Base-by-base conservation (phyloP, 768 basidiomycete species). In the Boletus rufocinnamomeus region DNA sequence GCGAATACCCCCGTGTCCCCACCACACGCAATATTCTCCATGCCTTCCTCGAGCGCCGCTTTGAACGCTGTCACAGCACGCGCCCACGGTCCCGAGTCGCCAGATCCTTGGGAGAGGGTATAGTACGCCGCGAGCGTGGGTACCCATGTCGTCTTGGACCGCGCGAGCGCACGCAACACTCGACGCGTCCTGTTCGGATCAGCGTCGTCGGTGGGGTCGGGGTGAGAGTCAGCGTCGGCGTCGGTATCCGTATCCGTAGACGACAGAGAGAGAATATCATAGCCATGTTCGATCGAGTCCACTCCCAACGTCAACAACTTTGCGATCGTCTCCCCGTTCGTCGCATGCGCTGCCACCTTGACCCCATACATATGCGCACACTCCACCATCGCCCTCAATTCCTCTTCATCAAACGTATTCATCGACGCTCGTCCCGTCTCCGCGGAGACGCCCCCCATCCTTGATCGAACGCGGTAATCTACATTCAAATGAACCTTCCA, bases 1-100 rank as follows among this genome's bases (percentile, higher is more conserved):
- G 79, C 63, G 67, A 87, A 88, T 2, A 80, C 79, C 10, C 85
- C 86, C 2, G 86, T 88, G 69, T 88, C 84, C 1, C 86, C 84
- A 8, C 86, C 85, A 65, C 82, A 83, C 8, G 84, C 84, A 52
- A 88, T 77, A 53, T 77, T 76, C 11, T 80, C 76, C 61, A 80
- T 72, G 0, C 76, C 77, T 4, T 69, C 63, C 44, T 71, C 70
- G 7, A 87, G 64, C 14, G 80, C 84, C 6, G 71, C 69, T 52
- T 71, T 62, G 73, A 89, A 87, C 5, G 77, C 75, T 10, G 58
- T 60, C 38, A 63, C 61, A 6, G 74, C 74, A 37, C 59, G 63
- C 52, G 74, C 74, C 84, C 82, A 85, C 7, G 44, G 30, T 30
- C 35, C 37, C 44, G 58, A 44, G 13, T 58, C 68, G 13, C 49